Evolutionary conservation across 2,329 filamentous ascomycete species (phyloP).

Genomic region (Fusarium pilosicola): DNA sequence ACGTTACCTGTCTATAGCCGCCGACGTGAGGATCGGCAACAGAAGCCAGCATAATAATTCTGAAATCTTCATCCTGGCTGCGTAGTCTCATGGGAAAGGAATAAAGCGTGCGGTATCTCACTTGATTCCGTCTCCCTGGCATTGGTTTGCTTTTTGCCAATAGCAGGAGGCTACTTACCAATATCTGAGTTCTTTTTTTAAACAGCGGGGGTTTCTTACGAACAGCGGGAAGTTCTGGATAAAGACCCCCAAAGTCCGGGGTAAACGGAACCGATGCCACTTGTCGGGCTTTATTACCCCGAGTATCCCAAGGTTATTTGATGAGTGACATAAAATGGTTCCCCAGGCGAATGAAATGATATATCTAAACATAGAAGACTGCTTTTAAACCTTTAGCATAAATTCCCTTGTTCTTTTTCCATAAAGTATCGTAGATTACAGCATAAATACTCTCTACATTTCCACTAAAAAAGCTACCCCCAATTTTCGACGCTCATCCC

Average conservation of each 20-base stretch:
- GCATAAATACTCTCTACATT: background rate
- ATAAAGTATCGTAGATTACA: too few relatives aligned
- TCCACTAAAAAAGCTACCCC: background rate
- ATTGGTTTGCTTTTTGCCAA: background rate
- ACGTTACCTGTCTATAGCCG: slow-evolving; percentile 8
- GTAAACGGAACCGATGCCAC: background rate
- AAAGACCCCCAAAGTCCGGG: background rate
- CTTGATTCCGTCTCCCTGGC: too few relatives aligned
- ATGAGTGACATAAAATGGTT: background rate
- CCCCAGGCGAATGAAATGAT: too few relatives aligned
- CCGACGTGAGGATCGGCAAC: background rate
- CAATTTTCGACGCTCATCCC: background rate
- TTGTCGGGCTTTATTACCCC: slow-evolving; percentile 2
- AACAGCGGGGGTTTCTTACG: background rate
- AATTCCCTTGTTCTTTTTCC: accelerated
- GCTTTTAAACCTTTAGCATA: accelerated
- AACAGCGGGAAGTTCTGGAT: background rate
- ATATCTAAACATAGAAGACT: background rate
- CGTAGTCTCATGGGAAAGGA: background rate
- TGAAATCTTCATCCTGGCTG: background rate
- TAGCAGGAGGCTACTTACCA: background rate
- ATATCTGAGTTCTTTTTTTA: background rate
- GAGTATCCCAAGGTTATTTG: background rate
- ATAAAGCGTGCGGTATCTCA: too few relatives aligned
- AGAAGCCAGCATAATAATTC: background rate